Base-by-base conservation (phyloP, 805 yeast genomes). In the Cyberlindnera japonica region DNA sequence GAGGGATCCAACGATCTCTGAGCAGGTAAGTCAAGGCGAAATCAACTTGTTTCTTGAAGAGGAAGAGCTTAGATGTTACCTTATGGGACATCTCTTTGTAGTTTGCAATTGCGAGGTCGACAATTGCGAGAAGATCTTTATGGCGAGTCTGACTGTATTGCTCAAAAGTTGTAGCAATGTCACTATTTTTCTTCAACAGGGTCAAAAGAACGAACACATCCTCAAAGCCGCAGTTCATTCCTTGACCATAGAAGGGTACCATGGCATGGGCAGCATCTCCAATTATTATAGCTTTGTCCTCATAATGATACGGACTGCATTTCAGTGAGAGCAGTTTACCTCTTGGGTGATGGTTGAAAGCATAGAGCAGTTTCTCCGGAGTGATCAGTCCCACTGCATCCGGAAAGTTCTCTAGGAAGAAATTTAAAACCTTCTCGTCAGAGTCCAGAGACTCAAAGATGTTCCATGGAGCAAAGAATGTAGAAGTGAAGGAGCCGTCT, bases 161-260 rank as follows among this genome's bases (percentile, higher is more conserved):
- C 2, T 40, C 22, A n/a, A 54, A 43, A 1, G 51, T 33, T 3
- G 6, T 13, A 2, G n/a, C 26, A 3, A 47, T 8, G 23, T 44
- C 43, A 5, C 30, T 19, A 28, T 47, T 34, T 18, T 45, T 25
- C 10, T 54, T 43, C 22, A 54, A 16, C 5, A 46, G 56, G 32
- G 74, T 70, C 64, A 83, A 65, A 38, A 90, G 64, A 2, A 81
- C 77, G 42, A 79, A 67, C 17, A 90, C 90, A 53, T 91, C 97
- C 62, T 90, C 97, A 59, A 90, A 83, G 1, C 97, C 97, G 58
- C 95, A 86, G 61, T 90, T 90, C 91, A 90, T 83, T 5, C 97
- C 97, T 61, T 90, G 97, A 9, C 97, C 97, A 57, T 89, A 90
- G 61, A 90, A 90, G n/a, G 97, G 97, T 6, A 90, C 97, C 96